Evolutionary conservation across 2,329 filamentous ascomycete genomes (phyloP).

Genomic region (Penicillium corylophilum): DNA sequence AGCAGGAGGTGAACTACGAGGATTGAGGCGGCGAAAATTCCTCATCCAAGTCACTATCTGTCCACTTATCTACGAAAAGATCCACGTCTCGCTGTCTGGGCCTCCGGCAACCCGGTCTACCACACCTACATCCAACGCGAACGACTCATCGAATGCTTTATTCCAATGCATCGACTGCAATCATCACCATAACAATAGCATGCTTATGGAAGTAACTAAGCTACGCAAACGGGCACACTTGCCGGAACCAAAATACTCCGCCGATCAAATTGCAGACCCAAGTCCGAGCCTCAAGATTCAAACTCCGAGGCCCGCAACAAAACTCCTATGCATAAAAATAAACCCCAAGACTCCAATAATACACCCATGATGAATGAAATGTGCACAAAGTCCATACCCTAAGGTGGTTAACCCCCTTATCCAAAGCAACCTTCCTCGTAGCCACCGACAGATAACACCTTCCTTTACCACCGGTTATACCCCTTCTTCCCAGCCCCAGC

Average conservation of each 20-base stretch:
- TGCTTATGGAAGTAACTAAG: not conserved
- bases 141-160: not conserved
- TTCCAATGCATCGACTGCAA: not conserved
- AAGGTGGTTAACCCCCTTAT: not conserved
- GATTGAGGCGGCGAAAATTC: conserved; percentile 21
- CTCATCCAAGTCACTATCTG: not conserved
- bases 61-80: not conserved
- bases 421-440: not conserved
- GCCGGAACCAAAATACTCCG: not conserved
- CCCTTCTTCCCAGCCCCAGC: not conserved
- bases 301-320: not conserved
- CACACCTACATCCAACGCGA: not conserved
- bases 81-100: not conserved
- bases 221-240: not conserved
- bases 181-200: not conserved
- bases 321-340: not conserved
- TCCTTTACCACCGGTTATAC: not conserved
- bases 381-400: conserved; percentile 29
- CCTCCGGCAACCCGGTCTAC: not conserved
- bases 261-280: not conserved
- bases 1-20: conserved; percentile 55
- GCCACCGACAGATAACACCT: conserved; percentile 20
- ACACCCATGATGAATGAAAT: conserved; percentile 9
- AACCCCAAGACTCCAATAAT: conserved; percentile 2
- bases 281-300: not conserved